Evolutionary conservation across 257 asterid species (phyloP).

Genomic region (Gentiana dahurica): DNA sequence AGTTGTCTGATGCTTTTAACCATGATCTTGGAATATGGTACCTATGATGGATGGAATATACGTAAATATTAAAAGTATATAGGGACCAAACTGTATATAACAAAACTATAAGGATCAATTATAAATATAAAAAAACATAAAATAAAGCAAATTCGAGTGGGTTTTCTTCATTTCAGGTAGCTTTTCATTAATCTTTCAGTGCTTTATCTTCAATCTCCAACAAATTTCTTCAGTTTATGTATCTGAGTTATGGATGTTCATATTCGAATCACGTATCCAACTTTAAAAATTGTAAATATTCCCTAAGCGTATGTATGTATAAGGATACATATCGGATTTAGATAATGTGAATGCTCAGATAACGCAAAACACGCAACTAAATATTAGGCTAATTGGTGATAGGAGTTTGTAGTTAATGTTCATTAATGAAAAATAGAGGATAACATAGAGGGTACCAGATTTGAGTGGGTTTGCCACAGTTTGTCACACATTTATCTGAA

Average conservation of each 20-base stretch:
- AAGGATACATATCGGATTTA: too few relatives aligned
- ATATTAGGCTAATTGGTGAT: too few relatives aligned
- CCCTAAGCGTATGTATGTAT: too few relatives aligned
- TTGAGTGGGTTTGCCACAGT: conserved; percentile 84
- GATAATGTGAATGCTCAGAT: too few relatives aligned
- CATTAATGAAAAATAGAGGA: too few relatives aligned
- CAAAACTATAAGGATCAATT: neutral
- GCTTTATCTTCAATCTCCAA: neutral
- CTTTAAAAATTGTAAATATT: neutral
- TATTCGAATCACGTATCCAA: neutral
- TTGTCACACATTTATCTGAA: conserved; percentile 61
- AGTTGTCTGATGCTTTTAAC: conserved; percentile 50
- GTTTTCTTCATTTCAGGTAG: too few relatives aligned
- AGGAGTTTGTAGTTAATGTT: neutral
- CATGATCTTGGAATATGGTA: conserved; percentile 94
- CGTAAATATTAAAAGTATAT: neutral
- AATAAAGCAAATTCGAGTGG: neutral
- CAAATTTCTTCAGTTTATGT: neutral
- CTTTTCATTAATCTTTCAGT: neutral
- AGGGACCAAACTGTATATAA: neutral
- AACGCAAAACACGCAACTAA: too few relatives aligned
- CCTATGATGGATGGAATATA: conserved; percentile 22
- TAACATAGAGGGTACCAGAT: conserved; percentile 40
- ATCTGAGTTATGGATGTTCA: too few relatives aligned
- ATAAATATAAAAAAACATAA: neutral